Conservation (phyloP, 2,329 filamentous ascomycete genomes). For the Epichloe aotearoae region DNA sequence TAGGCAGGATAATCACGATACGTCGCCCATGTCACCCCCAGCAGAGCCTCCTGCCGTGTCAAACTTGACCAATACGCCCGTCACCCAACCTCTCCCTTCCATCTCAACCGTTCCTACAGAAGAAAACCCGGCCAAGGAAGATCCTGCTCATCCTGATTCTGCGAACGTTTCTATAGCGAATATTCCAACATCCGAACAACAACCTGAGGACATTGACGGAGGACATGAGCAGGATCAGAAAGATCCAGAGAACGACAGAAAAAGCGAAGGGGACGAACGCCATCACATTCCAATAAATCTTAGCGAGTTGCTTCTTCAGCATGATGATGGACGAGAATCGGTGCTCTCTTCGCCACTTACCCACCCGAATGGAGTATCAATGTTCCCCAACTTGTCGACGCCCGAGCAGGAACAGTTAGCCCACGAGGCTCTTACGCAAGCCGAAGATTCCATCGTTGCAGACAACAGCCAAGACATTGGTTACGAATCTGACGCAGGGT, state of each 20-base stretch:
- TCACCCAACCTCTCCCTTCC: not conserved
- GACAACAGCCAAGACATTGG: slow-evolving; percentile 15
- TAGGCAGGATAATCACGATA: not conserved
- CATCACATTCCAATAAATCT: not conserved
- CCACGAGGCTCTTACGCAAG: slow-evolving; percentile 22
- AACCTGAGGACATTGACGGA: not conserved
- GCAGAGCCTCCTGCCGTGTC: not conserved
- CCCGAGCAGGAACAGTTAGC: slow-evolving; percentile 23
- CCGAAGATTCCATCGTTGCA: slow-evolving; percentile 23
- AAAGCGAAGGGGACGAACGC: not conserved
- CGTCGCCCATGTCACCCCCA: not conserved
- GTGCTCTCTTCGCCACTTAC: slow-evolving; percentile 18
- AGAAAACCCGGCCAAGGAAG: not conserved
- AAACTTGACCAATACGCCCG: not conserved
- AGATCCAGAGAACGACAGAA: not conserved
- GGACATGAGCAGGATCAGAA: not conserved
- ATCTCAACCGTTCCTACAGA: not conserved
- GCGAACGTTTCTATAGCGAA: not conserved
- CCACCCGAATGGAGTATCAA: slow-evolving; percentile 24
- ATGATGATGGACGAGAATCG: slow-evolving; percentile 9
- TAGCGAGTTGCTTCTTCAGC: not conserved
- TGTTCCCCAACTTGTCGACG: slow-evolving; percentile 23
- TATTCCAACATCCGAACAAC: not conserved
- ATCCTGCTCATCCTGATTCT: not conserved
- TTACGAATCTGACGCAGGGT: slow-evolving; percentile 21